Conservation (phyloP, 768 basidiomycete genomes). For the Lactarius indigo region DNA sequence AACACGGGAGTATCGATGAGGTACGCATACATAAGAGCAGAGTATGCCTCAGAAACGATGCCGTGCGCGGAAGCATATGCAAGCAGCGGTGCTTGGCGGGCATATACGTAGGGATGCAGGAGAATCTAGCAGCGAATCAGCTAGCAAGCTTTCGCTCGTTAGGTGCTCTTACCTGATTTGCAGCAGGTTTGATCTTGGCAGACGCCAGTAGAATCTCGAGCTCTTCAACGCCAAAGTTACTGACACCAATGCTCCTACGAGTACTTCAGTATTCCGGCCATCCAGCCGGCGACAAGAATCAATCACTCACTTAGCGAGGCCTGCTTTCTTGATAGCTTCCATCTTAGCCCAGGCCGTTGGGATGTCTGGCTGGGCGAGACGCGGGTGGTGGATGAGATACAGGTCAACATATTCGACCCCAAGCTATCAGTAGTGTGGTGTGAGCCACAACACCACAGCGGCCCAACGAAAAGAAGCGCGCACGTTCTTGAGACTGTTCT, state of each 20-base stretch:
- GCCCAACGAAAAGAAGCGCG: constrained; percentile 24
- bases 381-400: constrained; percentile 64
- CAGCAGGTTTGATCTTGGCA: constrained; percentile 59
- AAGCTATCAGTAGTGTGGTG: constrained; percentile 39
- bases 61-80: constrained; percentile 53
- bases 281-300: too few species aligned
- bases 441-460: neutral
- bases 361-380: constrained; percentile 53
- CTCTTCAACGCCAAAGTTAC: constrained; percentile 59
- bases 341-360: constrained; percentile 60
- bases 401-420: constrained; percentile 64
- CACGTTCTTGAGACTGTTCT: constrained; percentile 55
- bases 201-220: constrained; percentile 52
- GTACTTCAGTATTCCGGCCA: neutral
- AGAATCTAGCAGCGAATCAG: constrained; percentile 44
- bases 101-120: constrained; percentile 68
- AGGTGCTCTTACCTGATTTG: constrained; percentile 64
- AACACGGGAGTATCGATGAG: neutral
- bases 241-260: constrained; percentile 65
- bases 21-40: constrained; percentile 51
- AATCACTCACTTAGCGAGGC: constrained; percentile 47
- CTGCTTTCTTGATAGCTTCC: constrained; percentile 54
- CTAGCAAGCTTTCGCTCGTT: neutral
- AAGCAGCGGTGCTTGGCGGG: constrained; percentile 49
- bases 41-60: constrained; percentile 72